These are phyloP conservation scores for Yarrowia sp. DNA, from an alignment of 805 yeast genomes.

Conservation along the genomic window DNA sequence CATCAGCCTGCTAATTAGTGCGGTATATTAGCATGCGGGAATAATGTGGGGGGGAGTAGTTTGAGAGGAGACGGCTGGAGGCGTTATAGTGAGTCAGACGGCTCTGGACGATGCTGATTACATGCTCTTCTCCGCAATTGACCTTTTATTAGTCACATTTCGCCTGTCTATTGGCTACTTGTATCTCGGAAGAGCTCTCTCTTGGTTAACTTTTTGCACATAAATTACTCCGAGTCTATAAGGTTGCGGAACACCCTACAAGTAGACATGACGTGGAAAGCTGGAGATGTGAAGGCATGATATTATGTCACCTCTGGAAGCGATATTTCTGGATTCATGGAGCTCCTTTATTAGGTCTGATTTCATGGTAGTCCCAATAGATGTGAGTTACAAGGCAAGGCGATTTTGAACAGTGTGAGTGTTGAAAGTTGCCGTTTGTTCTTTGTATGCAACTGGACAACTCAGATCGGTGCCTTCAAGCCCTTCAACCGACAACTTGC, in stretches of 20 bases:
- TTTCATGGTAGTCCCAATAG: not conserved
- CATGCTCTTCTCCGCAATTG: not conserved
- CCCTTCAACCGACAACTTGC: too few species aligned
- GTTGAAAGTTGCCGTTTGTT: too few species aligned
- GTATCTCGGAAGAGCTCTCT: slow-evolving; percentile 6
- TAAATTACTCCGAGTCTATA: slow-evolving; percentile 7
- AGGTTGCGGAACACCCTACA: slow-evolving; percentile 1
- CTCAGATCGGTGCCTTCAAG: too few species aligned
- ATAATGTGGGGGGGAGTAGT: slow-evolving; percentile 35
- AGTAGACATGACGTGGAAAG: too few species aligned
- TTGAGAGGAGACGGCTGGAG: not conserved
- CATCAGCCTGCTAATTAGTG: slow-evolving; percentile 8
- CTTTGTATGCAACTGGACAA: too few species aligned
- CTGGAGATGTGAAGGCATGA: too few species aligned
- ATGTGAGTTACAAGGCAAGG: not conserved
- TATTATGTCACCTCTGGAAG: too few species aligned
- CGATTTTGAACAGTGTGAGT: too few species aligned
- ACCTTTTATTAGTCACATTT: not conserved
- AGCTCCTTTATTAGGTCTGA: too few species aligned
- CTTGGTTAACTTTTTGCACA: slow-evolving; percentile 7
- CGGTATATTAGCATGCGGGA: slow-evolving; percentile 35
- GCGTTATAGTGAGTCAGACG: too few species aligned
- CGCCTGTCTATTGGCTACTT: slow-evolving; percentile 8
- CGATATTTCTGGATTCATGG: too few species aligned
- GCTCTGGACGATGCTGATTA: too few species aligned